A percentile compares a stretch with the other conserved stretches of the same genome.
Conservation (phyloP, 179 eudicot genomes). For the Pouteria campechiana region DNA sequence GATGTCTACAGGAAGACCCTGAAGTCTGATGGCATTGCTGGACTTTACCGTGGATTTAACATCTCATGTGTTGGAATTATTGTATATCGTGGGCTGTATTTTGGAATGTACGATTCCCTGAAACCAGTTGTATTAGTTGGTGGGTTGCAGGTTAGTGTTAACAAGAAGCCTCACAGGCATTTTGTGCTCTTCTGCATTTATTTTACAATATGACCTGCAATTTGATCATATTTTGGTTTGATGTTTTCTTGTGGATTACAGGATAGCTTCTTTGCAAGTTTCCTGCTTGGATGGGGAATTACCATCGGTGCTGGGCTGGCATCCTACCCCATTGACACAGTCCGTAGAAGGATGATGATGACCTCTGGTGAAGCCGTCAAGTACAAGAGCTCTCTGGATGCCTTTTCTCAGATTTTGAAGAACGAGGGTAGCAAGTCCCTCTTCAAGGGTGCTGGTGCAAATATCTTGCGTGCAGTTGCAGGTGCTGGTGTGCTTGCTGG, state of each 20-base stretch:
- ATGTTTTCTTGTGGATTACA: slow-evolving; percentile 11
- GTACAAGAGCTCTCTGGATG: slow-evolving; percentile 67
- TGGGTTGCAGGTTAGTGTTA: slow-evolving; percentile 40
- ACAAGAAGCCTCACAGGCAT: too few species aligned
- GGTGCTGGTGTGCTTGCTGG: slow-evolving; percentile 86
- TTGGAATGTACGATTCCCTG: slow-evolving; percentile 66
- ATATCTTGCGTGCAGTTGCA: slow-evolving; percentile 71
- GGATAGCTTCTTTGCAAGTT: slow-evolving; percentile 79
- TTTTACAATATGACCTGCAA: too few species aligned
- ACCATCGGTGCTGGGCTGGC: slow-evolving; percentile 84
- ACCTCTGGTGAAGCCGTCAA: slow-evolving; percentile 83
- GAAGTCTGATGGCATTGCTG: slow-evolving; percentile 61
- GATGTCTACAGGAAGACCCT: slow-evolving; percentile 70
- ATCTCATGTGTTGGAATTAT: slow-evolving; percentile 70
- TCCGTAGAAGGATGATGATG: slow-evolving; percentile 87
- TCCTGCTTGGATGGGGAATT: slow-evolving; percentile 68
- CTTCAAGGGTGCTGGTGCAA: slow-evolving; percentile 85
- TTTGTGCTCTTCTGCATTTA: too few species aligned
- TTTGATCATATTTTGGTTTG: neutral
- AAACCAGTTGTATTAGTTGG: slow-evolving; percentile 71
- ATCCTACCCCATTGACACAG: slow-evolving; percentile 69
- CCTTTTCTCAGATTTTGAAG: slow-evolving; percentile 53
- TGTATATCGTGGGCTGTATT: slow-evolving; percentile 76
- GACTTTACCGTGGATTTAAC: slow-evolving; percentile 73
- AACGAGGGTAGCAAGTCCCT: slow-evolving; percentile 66